Evolutionary conservation across 129 eudicot genomes (phyloP).

Genomic region (Silybum marianum): DNA sequence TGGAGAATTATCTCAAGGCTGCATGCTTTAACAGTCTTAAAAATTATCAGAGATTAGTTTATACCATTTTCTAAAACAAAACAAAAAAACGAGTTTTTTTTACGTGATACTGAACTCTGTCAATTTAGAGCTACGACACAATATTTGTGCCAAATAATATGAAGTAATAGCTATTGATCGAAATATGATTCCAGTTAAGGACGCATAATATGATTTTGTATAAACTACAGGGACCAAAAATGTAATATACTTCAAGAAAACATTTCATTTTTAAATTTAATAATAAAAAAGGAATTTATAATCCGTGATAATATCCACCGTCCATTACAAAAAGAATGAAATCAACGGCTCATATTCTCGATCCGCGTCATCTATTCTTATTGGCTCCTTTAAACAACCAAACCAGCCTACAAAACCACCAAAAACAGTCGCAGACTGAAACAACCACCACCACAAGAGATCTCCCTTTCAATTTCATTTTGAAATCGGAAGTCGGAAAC

Average conservation of each 20-base stretch:
- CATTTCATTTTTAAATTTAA: not conserved
- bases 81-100: too few relatives aligned
- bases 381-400: not conserved
- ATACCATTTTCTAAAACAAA: too few relatives aligned
- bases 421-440: not conserved
- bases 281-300: not conserved
- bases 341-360: not conserved
- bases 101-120: too few relatives aligned
- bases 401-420: conserved; percentile 1
- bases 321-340: not conserved
- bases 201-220: not conserved
- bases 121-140: too few relatives aligned
- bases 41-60: too few relatives aligned
- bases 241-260: not conserved
- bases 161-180: too few relatives aligned
- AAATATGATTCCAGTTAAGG: too few relatives aligned
- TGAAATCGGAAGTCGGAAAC: not conserved
- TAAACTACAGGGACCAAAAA: not conserved
- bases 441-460: not conserved
- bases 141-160: too few relatives aligned
- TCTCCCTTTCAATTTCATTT: not conserved
- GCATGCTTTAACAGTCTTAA: too few relatives aligned
- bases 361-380: conserved; percentile 5
- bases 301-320: not conserved
- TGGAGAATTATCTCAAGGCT: too few relatives aligned